Percentiles rank a stretch among this genome's conserved stretches.
Evolutionary conservation across 176 grass and related monocot genomes (phyloP).

Genomic region (Typha latifolia): DNA sequence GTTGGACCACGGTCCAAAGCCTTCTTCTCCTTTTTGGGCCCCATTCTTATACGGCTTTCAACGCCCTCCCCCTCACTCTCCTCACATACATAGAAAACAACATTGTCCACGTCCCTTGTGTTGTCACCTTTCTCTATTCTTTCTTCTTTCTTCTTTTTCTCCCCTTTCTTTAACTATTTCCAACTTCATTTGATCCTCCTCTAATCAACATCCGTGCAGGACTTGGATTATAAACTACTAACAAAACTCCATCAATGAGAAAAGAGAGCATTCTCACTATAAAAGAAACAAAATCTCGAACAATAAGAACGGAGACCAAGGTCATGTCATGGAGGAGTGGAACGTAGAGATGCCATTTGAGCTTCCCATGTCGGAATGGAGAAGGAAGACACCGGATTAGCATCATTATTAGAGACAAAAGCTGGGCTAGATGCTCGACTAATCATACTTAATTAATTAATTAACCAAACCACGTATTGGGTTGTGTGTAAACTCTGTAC

Average conservation of each 20-base stretch:
- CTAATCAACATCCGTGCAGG: too few relatives aligned
- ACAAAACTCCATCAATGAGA: too few relatives aligned
- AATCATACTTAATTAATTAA: not conserved
- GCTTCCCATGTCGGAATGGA: too few relatives aligned
- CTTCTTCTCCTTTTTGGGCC: not conserved
- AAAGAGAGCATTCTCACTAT: too few relatives aligned
- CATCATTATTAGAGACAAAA: not conserved
- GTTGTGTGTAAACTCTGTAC: not conserved
- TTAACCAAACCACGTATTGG: not conserved
- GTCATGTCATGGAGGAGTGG: too few relatives aligned
- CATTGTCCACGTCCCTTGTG: not conserved
- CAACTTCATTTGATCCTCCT: too few relatives aligned
- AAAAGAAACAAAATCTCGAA: too few relatives aligned
- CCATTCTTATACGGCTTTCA: not conserved
- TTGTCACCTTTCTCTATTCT: not conserved
- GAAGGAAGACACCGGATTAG: not conserved
- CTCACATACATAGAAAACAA: not conserved
- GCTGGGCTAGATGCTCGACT: not conserved
- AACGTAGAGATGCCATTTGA: too few relatives aligned
- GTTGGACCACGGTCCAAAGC: constrained; percentile 13
- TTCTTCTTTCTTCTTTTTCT: too few relatives aligned
- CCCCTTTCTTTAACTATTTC: too few relatives aligned
- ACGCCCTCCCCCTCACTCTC: not conserved
- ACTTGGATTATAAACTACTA: too few relatives aligned
- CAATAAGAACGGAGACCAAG: too few relatives aligned